Base-by-base conservation (phyloP, 192 early-diverging fungal species). In the Geranomyces michiganensis region DNA sequence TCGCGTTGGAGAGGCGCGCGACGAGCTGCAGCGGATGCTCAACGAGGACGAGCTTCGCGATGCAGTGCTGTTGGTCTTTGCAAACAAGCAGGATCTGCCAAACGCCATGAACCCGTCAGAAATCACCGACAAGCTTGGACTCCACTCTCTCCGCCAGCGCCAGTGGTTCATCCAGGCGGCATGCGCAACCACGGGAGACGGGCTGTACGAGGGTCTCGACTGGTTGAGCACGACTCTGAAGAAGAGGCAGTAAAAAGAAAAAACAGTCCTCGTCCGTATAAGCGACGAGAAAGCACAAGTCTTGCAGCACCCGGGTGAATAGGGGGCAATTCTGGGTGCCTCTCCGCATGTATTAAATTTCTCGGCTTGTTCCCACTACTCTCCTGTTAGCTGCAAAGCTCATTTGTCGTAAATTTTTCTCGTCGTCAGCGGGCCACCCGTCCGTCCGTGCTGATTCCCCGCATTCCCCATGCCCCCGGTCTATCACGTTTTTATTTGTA, bases 1-100 rank as follows among this genome's bases (percentile, higher is more conserved):
- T 70, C 94, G 94, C 36, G 84, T 97, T 63, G 84, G 76, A 67
- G 94, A 97, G 83, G 95, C 96, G 56, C 91, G 92, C 66, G 94
- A 94, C 47, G 96, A 97, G 85, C 86, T 98, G 55, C 90, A 92
- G 74, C 91, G 92, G 67, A 95, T 97, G 93, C 80, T 98, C 62
- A 92, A 92, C 82, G 96, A 97, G 82, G 93, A 95, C 78, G 95
- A 97, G 82, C 90, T 98, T 62, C 91, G 91, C 79, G 90, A 93
- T 69, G 94, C 93, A 32, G 82, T 91, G 65, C 82, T 99, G 53
- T 74, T 99, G 49, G 93, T 99, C 27, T 94, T 97, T 84, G 95
- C 96, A 82, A 99, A 99, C 90, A 99, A 99, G 88, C 97, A 99
- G 80, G 97, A 99, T 89, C 81, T 96, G 70, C 93, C 94, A 71